Evolutionary conservation across 495 filamentous ascomycete genomes (phyloP), one percentile per base, ranked within the genome.

Genomic region (Aspergillus leporis): DNA sequence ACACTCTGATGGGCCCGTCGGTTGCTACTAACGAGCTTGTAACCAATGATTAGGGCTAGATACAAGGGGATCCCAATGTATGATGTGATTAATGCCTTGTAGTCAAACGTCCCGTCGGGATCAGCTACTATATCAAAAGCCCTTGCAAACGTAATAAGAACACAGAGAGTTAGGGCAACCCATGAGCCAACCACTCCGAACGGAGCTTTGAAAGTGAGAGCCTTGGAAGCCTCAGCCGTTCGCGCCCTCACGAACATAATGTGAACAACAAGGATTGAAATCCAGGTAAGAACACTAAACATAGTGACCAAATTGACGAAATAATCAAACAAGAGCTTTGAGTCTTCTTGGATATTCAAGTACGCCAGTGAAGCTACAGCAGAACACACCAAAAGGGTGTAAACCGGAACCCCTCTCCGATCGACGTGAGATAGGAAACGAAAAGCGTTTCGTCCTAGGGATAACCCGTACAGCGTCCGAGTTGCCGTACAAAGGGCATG

Each of bases 1-100:
- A 13, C 19, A 23, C 13, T 14, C 19, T 47, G 19, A 3, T 47
- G 8, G 19, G 19, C 43, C 21, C 19, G 19, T 47, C 43, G 1
- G 8, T 47, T 2, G 23, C 43, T 12, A 47, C 4, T 78, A 45
- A 70, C 55, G 41, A 84, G 31, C 70, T 91, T 91, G 66, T 90
- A 86, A 4, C 89, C 88, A 32, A 85, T 65, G 65, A 90, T 83
- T 69, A 91, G 76, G 40, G 80, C 70, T 0, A 93, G 59, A 64
- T 90, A 93, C n/a, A 93, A 66, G 5, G 88, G 87, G 58, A 95
- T 88, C 22, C 87, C 88, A 4, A 91, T 79, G 64, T 92, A 93
- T 4, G 85, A 86, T 0, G 89, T 91, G 64, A 94, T 74, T 66
- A 93, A 91, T 54, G 84, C 87, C 62, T 81, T 79, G 55, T 84